Evolutionary conservation across 2,329 filamentous ascomycete species (phyloP), one percentile per base, ranked within the genome.

Genomic region (Penicillium janthinellum): DNA sequence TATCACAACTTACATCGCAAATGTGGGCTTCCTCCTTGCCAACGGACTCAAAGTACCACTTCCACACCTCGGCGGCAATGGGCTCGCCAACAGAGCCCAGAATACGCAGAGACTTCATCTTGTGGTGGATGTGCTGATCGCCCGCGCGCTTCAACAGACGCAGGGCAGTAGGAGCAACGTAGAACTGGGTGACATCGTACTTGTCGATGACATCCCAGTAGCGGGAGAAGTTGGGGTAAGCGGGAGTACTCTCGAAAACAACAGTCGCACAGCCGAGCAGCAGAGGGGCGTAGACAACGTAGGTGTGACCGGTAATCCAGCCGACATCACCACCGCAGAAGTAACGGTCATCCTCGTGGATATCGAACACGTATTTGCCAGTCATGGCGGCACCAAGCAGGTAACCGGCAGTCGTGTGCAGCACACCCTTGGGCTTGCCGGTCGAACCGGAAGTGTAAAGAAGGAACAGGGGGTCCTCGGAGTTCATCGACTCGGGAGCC

Each of bases 141-240:
- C 95, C 95, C 34, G 95, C 95, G 67, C 95, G 91, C 87, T 99
- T 99, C 71, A 99, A 83, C 70, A 99, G 79, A 69, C 95, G 87
- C 77, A 99, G 82, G 11, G 95, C 95, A 25, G 95, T 99, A 22
- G 95, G 95, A 1, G 95, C 95, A 62, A 98, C 95, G 76, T 99
- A 99, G 82, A 99, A 99, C 72, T 99, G 95, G 20, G 93, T 97
- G 67, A 99, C 90, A 66, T 90, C 85, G 82, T 99, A 90, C 83
- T 96, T 92, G 70, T 93, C 91, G 76, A 98, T 94, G 55, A 98
- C 95, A 67, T 98, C 93, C 95, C 95, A 99, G 83, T 99, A 99
- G 68, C 95, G 88, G 58, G 94, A 97, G 83, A 97, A 99, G 83
- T 96, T 90, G 71, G 95, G 95, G 77, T 98, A 98, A 53, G 94